A percentile compares a stretch with the other conserved stretches of the same genome.
phyloP scores from a whole-genome alignment of 2,329 filamentous ascomycete species.

The Westerdykella aurantiaca region DNA sequence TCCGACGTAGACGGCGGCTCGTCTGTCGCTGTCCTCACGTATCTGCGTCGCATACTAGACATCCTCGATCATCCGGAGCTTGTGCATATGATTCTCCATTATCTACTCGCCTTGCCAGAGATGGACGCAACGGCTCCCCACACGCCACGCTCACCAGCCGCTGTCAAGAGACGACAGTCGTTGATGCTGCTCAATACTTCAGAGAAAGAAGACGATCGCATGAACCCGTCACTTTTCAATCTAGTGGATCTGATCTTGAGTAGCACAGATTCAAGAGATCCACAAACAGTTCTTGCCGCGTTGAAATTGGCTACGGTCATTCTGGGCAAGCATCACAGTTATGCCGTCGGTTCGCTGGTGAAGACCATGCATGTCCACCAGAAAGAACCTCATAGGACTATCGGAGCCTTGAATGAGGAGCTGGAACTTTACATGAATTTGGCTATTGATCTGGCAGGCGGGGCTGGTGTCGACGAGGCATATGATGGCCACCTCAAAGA shows the following conservation, averaged over 20 bases:
- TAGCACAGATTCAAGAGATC: constrained; percentile 75
- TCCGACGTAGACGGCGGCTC: constrained; percentile 96
- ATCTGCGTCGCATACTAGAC: constrained; percentile 84
- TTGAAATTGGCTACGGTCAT: constrained; percentile 83
- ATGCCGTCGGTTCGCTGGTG: constrained; percentile 72
- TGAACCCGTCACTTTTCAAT: constrained; percentile 86
- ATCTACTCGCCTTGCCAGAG: constrained; percentile 77
- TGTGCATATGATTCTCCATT: constrained; percentile 88
- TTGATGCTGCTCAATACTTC: constrained; percentile 79
- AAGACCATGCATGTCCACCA: constrained; percentile 56
- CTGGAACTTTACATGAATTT: constrained; percentile 65
- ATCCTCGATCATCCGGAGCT: constrained; percentile 89
- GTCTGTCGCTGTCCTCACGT: constrained; percentile 90
- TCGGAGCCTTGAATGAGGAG: constrained; percentile 69
- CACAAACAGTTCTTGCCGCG: constrained; percentile 84
- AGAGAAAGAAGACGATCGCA: constrained; percentile 65
- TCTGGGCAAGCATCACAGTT: constrained; percentile 78
- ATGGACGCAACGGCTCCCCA: constrained; percentile 32
- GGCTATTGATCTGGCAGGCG: constrained; percentile 62
- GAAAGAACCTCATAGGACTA: constrained; percentile 56
- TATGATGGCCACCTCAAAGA: constrained; percentile 70
- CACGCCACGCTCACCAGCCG: constrained; percentile 49
- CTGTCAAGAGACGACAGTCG: constrained; percentile 77
- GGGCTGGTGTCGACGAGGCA: constrained; percentile 64
- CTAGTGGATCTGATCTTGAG: constrained; percentile 84